Base-by-base conservation (phyloP, 805 yeast species). In the Ogataea chonburiensis region DNA sequence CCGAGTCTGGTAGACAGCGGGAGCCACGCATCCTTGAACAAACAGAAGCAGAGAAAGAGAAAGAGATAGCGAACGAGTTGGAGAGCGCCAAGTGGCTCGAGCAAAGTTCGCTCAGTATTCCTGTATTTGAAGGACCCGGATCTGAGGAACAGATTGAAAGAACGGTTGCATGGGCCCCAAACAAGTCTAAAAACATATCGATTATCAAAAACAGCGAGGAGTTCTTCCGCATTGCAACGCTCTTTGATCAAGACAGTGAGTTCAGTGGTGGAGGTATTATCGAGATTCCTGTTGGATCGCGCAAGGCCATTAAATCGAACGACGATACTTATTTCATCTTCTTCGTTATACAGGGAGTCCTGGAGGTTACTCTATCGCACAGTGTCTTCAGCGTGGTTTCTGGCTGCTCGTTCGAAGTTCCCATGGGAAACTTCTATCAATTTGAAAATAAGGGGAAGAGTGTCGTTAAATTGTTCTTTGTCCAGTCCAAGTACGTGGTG, bases 371-470 rank as follows among this genome's bases (percentile, higher is more conserved):
- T 1, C 46, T 88, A 4, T 72, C 76, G 13, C 75, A 74, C 5
- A 70, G 68, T 14, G 68, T 64, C 15, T 85, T 88, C 55, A 61
- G 77, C 4, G 82, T 80, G 5, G 69, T 75, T 1, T 65, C 70
- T 37, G 95, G 95, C 1, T 82, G 95, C 35, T 75, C 91, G 4
- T 81, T 88, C 50, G 85, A 83, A 50, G 71, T 89, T 5, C 96
- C 96, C 1, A 74, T 82, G 63, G 82, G 81, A 5, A 85, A 84
- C 53, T 69, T 71, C 27, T 87, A 86, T 58, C 75, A 82, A 12
- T 71, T 88, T 45, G 70, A 69, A 30, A 86, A 86, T 53, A 69
- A 67, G 25, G 83, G 88, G 0, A 62, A 67, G 20, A 66, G 63
- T 12, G 69, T 68, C 21, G 87, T 82, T 0, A 70, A 74, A 37